Evolutionary conservation across 2,329 filamentous ascomycete species (phyloP).

Genomic region (Fusarium temperatum): DNA sequence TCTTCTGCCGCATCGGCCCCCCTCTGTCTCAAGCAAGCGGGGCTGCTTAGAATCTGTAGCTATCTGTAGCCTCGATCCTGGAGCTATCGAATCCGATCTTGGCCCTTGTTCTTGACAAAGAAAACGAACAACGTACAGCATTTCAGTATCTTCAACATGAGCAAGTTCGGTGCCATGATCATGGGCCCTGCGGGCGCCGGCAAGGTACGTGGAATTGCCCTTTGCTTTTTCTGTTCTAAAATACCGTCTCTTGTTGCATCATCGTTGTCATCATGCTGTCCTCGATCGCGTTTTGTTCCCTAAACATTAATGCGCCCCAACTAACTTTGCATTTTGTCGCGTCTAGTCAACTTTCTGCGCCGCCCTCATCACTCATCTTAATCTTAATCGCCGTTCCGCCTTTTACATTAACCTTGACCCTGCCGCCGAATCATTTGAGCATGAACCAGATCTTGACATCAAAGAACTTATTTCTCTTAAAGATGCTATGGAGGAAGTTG

Average conservation of each 20-base stretch:
- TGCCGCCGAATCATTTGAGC: constrained; percentile 90
- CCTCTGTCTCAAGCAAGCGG: constrained; percentile 14
- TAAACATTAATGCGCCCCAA: constrained; percentile 12
- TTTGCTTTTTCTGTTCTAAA: constrained; percentile 6
- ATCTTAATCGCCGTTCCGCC: constrained; percentile 88
- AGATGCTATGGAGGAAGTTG: constrained; percentile 96
- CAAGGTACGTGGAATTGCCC: constrained; percentile 67
- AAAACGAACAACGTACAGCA: constrained; percentile 19
- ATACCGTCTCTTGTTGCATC: constrained; percentile 14
- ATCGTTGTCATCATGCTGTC: constrained; percentile 14
- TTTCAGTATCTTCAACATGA: constrained; percentile 65
- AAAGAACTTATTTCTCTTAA: constrained; percentile 92
- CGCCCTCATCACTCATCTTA: constrained; percentile 89
- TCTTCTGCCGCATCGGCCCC: neutral
- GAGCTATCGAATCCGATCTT: constrained; percentile 18
- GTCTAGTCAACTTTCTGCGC: constrained; percentile 89
- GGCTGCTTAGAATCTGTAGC: constrained; percentile 23
- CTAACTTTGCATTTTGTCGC: constrained; percentile 5
- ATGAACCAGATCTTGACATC: constrained; percentile 93
- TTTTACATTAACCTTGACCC: constrained; percentile 99
- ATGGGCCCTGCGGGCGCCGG: constrained; percentile 97
- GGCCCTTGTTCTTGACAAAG: constrained; percentile 14
- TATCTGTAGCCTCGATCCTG: constrained; percentile 14
- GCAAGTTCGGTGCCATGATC: constrained; percentile 92
- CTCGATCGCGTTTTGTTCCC: constrained; percentile 25